A percentile compares a stretch with the other conserved stretches of the same genome.
These are phyloP conservation scores for Lactarius tabidus DNA, from an alignment of 768 basidiomycete genomes.

Conservation along the genomic window DNA sequence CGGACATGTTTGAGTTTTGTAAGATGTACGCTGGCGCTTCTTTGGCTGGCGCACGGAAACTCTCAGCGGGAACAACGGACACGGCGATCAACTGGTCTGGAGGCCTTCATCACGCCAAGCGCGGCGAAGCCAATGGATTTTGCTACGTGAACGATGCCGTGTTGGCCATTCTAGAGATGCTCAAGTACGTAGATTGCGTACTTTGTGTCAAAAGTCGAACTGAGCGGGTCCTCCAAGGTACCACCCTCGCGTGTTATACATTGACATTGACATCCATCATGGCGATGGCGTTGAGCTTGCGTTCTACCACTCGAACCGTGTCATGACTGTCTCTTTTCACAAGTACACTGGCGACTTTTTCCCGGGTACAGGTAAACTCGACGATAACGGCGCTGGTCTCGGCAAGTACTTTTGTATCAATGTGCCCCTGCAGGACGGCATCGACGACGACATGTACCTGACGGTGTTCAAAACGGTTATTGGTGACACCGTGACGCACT, in stretches of 20 bases:
- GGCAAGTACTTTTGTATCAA: constrained; percentile 96
- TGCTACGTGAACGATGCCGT: constrained; percentile 99
- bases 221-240: constrained; percentile 46
- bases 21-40: constrained; percentile 91
- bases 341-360: constrained; percentile 99
- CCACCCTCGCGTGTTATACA: constrained; percentile 92
- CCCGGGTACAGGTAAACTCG: constrained; percentile 93
- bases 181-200: constrained; percentile 36
- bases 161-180: constrained; percentile 85
- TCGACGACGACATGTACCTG: constrained; percentile 96
- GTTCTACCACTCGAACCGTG: constrained; percentile 96
- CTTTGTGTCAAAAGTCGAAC: not conserved
- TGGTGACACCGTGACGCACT: constrained; percentile 87
- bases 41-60: constrained; percentile 84
- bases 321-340: constrained; percentile 98
- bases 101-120: constrained; percentile 96
- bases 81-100: constrained; percentile 99
- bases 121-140: constrained; percentile 96
- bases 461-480: constrained; percentile 95
- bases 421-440: constrained; percentile 91
- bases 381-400: constrained; percentile 82
- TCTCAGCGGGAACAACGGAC: constrained; percentile 81
- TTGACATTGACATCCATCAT: constrained; percentile 99
- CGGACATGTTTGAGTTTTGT: constrained; percentile 93
- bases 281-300: constrained; percentile 98